Evolutionary conservation across 495 filamentous ascomycete genomes (phyloP), one percentile per base, ranked within the genome.

Genomic region (Talaromyces thailandensis): DNA sequence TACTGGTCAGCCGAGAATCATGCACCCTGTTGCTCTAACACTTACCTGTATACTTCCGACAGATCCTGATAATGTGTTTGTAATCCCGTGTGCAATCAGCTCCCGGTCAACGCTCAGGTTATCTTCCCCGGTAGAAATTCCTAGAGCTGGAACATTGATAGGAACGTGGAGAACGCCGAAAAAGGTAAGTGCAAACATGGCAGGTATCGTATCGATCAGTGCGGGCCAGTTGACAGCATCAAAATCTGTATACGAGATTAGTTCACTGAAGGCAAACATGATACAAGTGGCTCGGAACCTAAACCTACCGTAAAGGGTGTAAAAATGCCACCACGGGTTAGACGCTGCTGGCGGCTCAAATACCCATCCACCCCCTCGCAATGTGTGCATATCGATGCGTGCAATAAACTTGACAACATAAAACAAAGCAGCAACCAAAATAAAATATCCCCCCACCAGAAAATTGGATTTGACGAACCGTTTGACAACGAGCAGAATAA

Each of bases 121-220:
- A 69, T 98, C 94, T 70, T 96, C 92, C 56, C 91, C 90, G 5
- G 88, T 90, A 6, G 90, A 91, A 45, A 96, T 87, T 1, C 89
- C 94, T 18, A 98, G 72, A 3, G 94, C 92, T 6, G 94, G 94
- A 18, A 98, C 91, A 71, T 98, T 98, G 74, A 98, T 98, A 0
- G 94, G 95, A 7, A 98, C 94, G 70, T 98, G 95, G 12, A 98
- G 83, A 51, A 98, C 86, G 48, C 93, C 93, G 70, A 98, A 98
- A 79, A 98, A 98, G 0, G 95, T 96, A 61, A 98, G 75, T 2
- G 95, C 94, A 71, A 98, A 88, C 93, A 98, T 98, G 11, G 95
- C 92, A 0, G 95, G 94, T 23, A 96, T 81, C 0, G 88, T 92
- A 59, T 89, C 85, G 25, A 79, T 71, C 62, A 98, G 81, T 24